phyloP scores from a whole-genome alignment of 345 rosid species.

The Populus pruinosa region DNA sequence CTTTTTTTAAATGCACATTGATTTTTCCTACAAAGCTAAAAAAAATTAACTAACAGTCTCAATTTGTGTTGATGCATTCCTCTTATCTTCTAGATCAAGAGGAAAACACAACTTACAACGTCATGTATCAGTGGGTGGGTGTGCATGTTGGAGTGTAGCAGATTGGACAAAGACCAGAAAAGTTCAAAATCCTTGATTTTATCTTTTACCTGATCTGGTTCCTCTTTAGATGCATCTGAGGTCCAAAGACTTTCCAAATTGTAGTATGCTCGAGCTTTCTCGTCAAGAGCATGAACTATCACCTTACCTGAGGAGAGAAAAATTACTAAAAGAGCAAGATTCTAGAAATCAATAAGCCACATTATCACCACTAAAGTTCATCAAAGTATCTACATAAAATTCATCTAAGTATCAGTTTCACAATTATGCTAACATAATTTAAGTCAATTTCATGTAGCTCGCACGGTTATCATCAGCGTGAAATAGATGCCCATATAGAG shows the following conservation, averaged over 20 bases:
- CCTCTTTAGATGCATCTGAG: conserved; percentile 26
- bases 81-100: background rate
- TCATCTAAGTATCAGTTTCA: background rate
- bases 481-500: background rate
- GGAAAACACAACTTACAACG: background rate
- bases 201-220: conserved; percentile 44
- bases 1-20: background rate
- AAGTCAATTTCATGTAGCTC: background rate
- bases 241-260: conserved; percentile 71
- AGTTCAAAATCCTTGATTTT: background rate
- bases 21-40: too few species aligned
- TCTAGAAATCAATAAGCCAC: background rate
- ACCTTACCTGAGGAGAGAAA: conserved; percentile 51
- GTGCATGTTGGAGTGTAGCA: background rate
- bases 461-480: background rate
- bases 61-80: background rate
- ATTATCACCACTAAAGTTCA: background rate
- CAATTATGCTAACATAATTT: background rate
- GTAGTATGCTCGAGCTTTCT: conserved; percentile 84
- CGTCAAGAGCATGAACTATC: conserved; percentile 88
- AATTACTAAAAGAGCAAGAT: background rate
- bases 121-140: background rate
- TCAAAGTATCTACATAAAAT: background rate
- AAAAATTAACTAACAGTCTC: background rate
- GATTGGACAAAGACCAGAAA: background rate